Percentiles rank a stretch among this genome's conserved stretches.
Evolutionary conservation across 768 basidiomycete species (phyloP).

Genomic region (Termitomyces sp.): DNA sequence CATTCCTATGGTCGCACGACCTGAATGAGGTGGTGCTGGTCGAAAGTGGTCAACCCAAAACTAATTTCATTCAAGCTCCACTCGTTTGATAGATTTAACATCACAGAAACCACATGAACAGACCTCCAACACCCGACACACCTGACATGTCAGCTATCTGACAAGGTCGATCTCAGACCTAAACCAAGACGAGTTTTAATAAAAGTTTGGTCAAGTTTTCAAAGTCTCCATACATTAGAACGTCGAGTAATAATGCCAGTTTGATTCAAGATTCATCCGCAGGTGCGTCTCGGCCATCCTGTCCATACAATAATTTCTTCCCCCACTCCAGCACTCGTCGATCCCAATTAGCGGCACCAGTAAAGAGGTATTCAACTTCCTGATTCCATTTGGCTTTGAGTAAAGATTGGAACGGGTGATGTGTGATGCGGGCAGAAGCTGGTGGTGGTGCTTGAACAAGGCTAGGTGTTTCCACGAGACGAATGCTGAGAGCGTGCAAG

Average conservation of each 20-base stretch:
- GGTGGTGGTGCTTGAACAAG: constrained; percentile 43
- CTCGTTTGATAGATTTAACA: not conserved
- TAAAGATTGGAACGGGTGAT: constrained; percentile 39
- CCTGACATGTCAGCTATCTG: too few species aligned
- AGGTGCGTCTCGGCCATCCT: not conserved
- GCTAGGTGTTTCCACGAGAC: constrained; percentile 44
- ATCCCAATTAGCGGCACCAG: constrained; percentile 40
- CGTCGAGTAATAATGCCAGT: not conserved
- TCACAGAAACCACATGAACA: not conserved
- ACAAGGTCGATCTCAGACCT: not conserved
- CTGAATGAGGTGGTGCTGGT: not conserved
- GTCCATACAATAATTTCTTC: constrained; percentile 37
- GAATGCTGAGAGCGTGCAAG: constrained; percentile 42
- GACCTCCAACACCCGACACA: not conserved
- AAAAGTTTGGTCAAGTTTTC: not conserved
- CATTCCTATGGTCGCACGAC: not conserved
- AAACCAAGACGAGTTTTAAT: not conserved
- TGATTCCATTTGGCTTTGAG: constrained; percentile 56
- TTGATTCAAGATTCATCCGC: not conserved
- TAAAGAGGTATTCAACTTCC: constrained; percentile 41
- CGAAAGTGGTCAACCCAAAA: not conserved
- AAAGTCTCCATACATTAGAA: not conserved
- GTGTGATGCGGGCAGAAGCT: constrained; percentile 47
- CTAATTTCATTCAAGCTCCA: not conserved
- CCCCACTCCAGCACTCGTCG: constrained; percentile 41